Base-by-base conservation (phyloP, 345 rosid species). In the Eucalyptus dawsonii region DNA sequence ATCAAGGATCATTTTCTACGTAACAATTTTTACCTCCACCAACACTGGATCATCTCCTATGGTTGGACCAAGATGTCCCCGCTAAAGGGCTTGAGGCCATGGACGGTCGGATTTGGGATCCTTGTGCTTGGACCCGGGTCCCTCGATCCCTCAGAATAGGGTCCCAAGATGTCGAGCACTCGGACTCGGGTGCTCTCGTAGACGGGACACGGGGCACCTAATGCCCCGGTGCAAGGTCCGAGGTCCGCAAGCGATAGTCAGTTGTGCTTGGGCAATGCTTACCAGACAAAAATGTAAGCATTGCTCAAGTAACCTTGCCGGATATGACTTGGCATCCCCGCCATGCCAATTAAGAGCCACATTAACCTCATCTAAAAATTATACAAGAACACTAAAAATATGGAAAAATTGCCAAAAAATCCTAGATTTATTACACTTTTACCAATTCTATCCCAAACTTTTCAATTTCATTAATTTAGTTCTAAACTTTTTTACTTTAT, bases 341-440 rank as follows among this genome's bases (percentile, higher is more conserved):
- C 21, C 7, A 8, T 3, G 11, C 17, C 6, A 8, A 0, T n/a
- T 65, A 2, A 1, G 76, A 8, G 76, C 11, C 21, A 14, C 34
- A 14, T 62, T 15, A 62, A 62, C 5, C 72, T 62, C 72, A 7
- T 0, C 17, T 29, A 62, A 62, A 62, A 13, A 7, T 14, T 14
- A 4, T 2, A 7, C 34, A 29, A 62, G 72, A 62, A 29, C 72
- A 29, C 34, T 29, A 62, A 62, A 29, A 60, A 8, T 53, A 19
- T 53, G 25, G 2, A 21, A 53, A 53, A 53, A 8, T 53, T 8
- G 11, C 58, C 5, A 21, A 53, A 53, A 21, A 8, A 53, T 53
- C 0, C 0, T 0, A 19, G 2, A 8, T 0, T 53, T 19, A 53
- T 19, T 53, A 1, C 10, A 19, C 1, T 53, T 19, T 19, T 53